Conservation (phyloP, 1,139 yeast species). For the Petasospora fabianii region DNA sequence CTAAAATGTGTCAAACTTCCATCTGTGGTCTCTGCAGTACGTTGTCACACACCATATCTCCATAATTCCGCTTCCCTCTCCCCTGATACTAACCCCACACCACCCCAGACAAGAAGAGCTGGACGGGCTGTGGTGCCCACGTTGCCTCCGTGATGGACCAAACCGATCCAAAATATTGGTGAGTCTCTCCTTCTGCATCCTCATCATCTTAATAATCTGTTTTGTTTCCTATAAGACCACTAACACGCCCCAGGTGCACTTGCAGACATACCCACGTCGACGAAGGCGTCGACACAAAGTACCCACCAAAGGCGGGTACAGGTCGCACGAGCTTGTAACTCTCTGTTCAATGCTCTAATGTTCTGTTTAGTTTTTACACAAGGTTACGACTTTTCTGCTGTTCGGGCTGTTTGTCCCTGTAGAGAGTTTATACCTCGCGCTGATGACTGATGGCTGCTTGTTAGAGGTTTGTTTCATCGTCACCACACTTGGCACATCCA, state of each 20-base stretch:
- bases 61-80: background rate
- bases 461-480: constrained; percentile 9
- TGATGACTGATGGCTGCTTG: background rate
- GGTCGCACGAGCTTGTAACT: constrained; percentile 22
- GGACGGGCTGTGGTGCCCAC: constrained; percentile 44
- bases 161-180: constrained; percentile 28
- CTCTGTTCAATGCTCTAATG: too few species aligned
- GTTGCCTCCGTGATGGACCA: constrained; percentile 36
- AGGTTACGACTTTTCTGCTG: too few species aligned
- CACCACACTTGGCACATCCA: background rate
- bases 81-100: background rate
- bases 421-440: background rate
- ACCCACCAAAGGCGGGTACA: constrained; percentile 29
- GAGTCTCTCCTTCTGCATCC: constrained; percentile 10
- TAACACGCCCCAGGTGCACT: constrained; percentile 21
- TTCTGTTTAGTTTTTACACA: too few species aligned
- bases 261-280: constrained; percentile 26
- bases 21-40: constrained; percentile 37
- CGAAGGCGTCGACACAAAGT: constrained; percentile 13
- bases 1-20: constrained; percentile 33
- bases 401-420: background rate
- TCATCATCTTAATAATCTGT: too few species aligned
- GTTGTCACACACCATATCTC: constrained; percentile 3
- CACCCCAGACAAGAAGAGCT: constrained; percentile 34
- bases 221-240: too few species aligned